Base-by-base conservation (phyloP, 768 basidiomycete genomes). In the Clavulina sp. region DNA sequence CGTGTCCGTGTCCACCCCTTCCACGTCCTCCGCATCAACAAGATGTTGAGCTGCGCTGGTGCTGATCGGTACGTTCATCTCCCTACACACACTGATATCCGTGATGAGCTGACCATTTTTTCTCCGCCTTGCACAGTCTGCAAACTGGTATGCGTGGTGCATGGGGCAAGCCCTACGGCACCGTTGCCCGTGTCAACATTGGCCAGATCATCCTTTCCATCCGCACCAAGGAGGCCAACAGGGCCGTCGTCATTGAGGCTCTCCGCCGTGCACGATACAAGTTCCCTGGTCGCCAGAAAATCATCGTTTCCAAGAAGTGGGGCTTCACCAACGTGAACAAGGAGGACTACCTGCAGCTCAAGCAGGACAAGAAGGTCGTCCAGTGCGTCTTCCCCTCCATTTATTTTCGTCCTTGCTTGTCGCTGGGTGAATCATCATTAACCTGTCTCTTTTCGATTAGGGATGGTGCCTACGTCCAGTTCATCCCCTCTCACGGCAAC, bases 11-110 rank as follows among this genome's bases (percentile, higher is more conserved):
- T 86, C 53, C 93, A 99, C 72, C 95, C 93, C 40, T 95, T 83
- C 87, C 95, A 99, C 66, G 88, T 97, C 61, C 69, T 99, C 70
- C 84, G 95, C 57, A 95, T 95, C 80, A 95, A 97, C 84, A 97
- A 99, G 81, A 97, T 95, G 87, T 84, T 97, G 75, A 85, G 82
- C 54, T 97, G 95, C 66, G 95, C 95, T 60, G 93, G 95, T 60
- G 92, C 95, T 61, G 95, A 99, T 88, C 74, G 87, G 86, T 83
- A 55, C 43, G 77, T 65, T 4, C 4, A 47, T 7, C 18, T 5
- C 19, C 26, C 2, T 28, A 6, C 13, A 40, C 23, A 18, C 41
- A 16, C 46, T 1, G 13, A 32, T 49, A 24, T 23, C 29, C 26
- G 36, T 23, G 50, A 28, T 34, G 16, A 13, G 43, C 13, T 23